Percentiles rank a stretch among this genome's conserved stretches.
Conservation (phyloP, 225 moss, liverwort and hornwort genomes). For the Bryum argenteum region DNA sequence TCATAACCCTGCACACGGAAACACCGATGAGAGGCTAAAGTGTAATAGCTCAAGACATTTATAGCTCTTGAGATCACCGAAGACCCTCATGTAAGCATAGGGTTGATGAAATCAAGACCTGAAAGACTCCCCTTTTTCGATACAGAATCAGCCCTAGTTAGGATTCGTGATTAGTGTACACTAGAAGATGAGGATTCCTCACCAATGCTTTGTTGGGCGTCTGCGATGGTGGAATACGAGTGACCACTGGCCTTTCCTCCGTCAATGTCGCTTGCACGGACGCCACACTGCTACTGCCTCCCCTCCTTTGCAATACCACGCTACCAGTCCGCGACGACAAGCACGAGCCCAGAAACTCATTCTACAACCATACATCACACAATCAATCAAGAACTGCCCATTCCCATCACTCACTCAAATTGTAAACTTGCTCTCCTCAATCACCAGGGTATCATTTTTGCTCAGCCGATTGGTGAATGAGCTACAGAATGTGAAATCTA, state of each 20-base stretch:
- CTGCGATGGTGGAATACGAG: slow-evolving; percentile 33
- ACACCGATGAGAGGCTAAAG: slow-evolving; percentile 13
- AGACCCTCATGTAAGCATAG: background rate
- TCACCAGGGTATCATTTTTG: no score
- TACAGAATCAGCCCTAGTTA: background rate
- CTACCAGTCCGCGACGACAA: slow-evolving; percentile 21
- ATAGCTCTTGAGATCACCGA: no score
- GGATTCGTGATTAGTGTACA: background rate
- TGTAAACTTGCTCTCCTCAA: no score
- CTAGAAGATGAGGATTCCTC: background rate
- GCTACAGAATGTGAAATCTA: no score
- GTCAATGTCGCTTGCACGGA: slow-evolving; percentile 50
- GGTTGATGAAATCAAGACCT: background rate
- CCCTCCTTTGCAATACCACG: slow-evolving; percentile 20
- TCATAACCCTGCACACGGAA: slow-evolving; percentile 57
- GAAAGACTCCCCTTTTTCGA: background rate
- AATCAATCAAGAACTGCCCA: background rate
- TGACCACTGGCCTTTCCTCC: slow-evolving; percentile 47
- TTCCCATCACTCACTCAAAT: no score
- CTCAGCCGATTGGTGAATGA: no score
- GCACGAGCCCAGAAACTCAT: slow-evolving; percentile 39
- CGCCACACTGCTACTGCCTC: slow-evolving; percentile 12
- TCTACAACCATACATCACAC: slow-evolving; percentile 30
- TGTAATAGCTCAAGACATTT: background rate
- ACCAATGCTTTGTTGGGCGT: slow-evolving; percentile 46